Conservation (phyloP, 169 alveolate species). For the Cryptosporidium bovis region DNA sequence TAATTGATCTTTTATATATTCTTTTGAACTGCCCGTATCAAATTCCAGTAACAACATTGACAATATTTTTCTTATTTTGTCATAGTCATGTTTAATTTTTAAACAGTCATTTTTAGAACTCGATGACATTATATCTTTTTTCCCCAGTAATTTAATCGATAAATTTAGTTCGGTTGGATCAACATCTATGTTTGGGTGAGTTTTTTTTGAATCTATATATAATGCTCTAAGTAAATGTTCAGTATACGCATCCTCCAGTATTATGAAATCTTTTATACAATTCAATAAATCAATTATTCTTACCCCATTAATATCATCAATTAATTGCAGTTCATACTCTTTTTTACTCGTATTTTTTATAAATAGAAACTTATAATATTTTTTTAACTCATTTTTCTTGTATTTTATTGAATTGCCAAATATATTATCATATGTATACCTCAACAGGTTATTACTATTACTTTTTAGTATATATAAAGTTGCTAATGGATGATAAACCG, state of each 20-base stretch:
- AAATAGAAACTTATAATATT: slow-evolving; percentile 17
- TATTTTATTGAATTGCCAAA: slow-evolving; percentile 3
- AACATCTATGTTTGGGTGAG: slow-evolving; percentile 57
- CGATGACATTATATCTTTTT: no score
- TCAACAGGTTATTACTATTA: background rate
- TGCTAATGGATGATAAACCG: background rate
- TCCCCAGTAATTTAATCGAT: slow-evolving; percentile 27
- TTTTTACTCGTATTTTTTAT: slow-evolving; percentile 7
- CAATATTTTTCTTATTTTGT: slow-evolving; percentile 19
- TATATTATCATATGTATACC: slow-evolving; percentile 14
- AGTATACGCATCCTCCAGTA: slow-evolving; percentile 28
- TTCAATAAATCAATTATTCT: slow-evolving; percentile 19
- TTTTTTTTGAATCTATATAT: slow-evolving; percentile 38
- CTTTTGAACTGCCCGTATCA: slow-evolving; percentile 24
- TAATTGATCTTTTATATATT: slow-evolving; percentile 30
- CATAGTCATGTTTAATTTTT: background rate
- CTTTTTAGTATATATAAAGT: background rate
- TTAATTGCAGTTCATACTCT: background rate
- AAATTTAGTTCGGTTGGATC: slow-evolving; percentile 70
- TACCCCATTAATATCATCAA: slow-evolving; percentile 1
- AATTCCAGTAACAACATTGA: slow-evolving; percentile 35
- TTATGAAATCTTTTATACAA: slow-evolving; percentile 33
- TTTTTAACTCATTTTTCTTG: background rate
- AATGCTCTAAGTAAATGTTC: slow-evolving; percentile 38
- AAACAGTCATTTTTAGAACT: background rate